Base-by-base conservation (phyloP, 148 eudicot species). In the Agrostemma githago region DNA sequence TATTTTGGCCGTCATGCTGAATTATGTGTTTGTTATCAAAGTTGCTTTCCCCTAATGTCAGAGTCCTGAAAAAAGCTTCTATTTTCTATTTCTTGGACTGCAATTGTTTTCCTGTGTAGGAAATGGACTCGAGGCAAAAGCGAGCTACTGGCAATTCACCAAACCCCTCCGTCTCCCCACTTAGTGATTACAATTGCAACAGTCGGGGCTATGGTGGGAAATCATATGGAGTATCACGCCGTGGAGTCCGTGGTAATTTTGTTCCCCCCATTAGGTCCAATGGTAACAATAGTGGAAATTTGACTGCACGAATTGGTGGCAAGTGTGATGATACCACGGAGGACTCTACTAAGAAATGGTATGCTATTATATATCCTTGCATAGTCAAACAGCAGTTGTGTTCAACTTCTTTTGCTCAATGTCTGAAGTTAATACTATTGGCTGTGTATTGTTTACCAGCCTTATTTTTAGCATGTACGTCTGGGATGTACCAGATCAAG, bases 181-280 rank as follows among this genome's bases (percentile, higher is more conserved):
- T 79, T 68, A 83, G 79, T 72, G 97, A 95, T 80, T 76, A 79
- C 79, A 82, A 73, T 76, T 82, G 84, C 56, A 79, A 73, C 70
- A 75, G 64, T 74, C 85, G 84, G 76, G 81, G 82, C 54, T 90
- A 82, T 79, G 87, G 89, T 70, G 88, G 83, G 79, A 90, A 80
- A 86, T 83, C 97, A 63, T 96, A 89, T 84, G 94, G 90, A 26
- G 76, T 83, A 67, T 79, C 94, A 76, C 96, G 99, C 14, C 99
- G 99, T 77, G 99, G 99, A 41, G 80, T 92, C 69, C 97, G 99
- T 79, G 95, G 99, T 79, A 94, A 85, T 87, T 96, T 96, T 80
- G 85, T 96, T 26, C 99, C 99, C 60, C 99, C 99, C 6, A 92
- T 96, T 75, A 84, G 83, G 82, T 86, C 96, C 19, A 96, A 81